phyloP scores from a whole-genome alignment of 176 grass and related monocot genomes.

The Paspalum vaginatum region DNA sequence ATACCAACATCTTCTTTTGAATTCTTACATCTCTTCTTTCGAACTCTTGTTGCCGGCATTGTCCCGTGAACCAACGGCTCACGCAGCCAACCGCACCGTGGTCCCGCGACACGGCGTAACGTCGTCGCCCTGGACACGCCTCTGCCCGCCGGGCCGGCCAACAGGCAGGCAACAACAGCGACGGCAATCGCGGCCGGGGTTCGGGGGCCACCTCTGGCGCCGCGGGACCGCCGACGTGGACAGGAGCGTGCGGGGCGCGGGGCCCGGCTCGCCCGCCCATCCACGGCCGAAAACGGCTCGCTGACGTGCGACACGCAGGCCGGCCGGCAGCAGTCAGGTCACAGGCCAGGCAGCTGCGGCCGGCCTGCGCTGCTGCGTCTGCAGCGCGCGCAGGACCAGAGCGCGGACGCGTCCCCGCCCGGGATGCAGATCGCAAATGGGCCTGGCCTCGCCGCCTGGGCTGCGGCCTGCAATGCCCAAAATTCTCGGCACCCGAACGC shows the following conservation, averaged over 20 bases:
- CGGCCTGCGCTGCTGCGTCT: background rate
- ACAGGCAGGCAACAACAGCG: background rate
- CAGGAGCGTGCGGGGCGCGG: background rate
- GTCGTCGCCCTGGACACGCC: constrained; percentile 4
- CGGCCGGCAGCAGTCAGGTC: background rate
- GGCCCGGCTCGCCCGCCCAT: constrained; percentile 3
- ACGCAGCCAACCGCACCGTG: background rate
- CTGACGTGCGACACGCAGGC: constrained; percentile 39
- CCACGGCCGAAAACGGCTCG: constrained; percentile 29
- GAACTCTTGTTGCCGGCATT: no score
- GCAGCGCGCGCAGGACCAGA: background rate
- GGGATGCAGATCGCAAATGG: background rate
- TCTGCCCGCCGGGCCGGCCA: background rate
- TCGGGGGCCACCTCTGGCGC: background rate
- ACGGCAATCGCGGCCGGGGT: no score
- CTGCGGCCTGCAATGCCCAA: background rate
- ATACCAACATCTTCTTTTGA: no score
- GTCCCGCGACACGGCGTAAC: constrained; percentile 27
- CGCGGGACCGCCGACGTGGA: constrained; percentile 21
- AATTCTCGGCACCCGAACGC: background rate
- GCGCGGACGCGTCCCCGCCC: background rate
- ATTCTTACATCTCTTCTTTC: no score
- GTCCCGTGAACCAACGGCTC: background rate
- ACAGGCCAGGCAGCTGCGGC: background rate
- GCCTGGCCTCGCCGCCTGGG: background rate